Percentiles rank a stretch among this genome's conserved stretches.
These are phyloP conservation scores for Talaromyces rugulosus DNA, from an alignment of 2,329 filamentous ascomycete genomes.

Conservation along the genomic window DNA sequence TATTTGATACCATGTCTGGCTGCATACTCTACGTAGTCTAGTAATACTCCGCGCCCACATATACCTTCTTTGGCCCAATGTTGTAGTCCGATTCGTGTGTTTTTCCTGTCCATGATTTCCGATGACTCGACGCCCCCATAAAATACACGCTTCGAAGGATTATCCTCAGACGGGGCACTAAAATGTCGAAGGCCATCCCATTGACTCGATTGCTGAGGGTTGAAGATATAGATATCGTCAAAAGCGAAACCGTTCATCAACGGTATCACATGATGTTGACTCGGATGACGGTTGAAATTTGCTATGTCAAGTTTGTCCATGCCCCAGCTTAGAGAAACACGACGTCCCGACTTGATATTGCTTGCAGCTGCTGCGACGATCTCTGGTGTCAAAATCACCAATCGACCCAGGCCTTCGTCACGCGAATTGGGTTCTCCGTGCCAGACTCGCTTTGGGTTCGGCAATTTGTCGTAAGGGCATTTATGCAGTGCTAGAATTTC, in stretches of 20 bases:
- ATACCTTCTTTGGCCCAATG: conserved; percentile 49
- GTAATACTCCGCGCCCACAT: conserved; percentile 19
- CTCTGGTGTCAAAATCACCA: conserved; percentile 50
- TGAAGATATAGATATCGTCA: conserved; percentile 50
- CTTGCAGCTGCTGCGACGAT: conserved; percentile 47
- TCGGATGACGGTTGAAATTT: conserved; percentile 50
- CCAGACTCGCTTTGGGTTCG: conserved; percentile 49
- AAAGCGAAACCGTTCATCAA: conserved; percentile 46
- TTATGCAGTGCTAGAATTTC: conserved; percentile 14
- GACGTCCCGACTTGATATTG: conserved; percentile 50
- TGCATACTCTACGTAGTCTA: background rate
- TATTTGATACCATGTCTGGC: background rate
- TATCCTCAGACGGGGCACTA: conserved; percentile 33
- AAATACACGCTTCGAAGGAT: conserved; percentile 34
- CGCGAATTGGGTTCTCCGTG: conserved; percentile 40
- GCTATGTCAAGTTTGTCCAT: conserved; percentile 54
- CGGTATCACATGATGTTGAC: conserved; percentile 48
- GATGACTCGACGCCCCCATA: conserved; percentile 46
- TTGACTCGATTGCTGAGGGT: conserved; percentile 50
- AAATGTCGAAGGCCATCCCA: conserved; percentile 53
- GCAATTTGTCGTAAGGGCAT: conserved; percentile 42
- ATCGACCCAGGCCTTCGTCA: conserved; percentile 52
- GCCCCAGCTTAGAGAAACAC: conserved; percentile 54
- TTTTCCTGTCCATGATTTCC: conserved; percentile 44
- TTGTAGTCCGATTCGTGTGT: conserved; percentile 45